phyloP scores from a whole-genome alignment of 2,329 filamentous ascomycete genomes.

The Cladophialophora psammophila region DNA sequence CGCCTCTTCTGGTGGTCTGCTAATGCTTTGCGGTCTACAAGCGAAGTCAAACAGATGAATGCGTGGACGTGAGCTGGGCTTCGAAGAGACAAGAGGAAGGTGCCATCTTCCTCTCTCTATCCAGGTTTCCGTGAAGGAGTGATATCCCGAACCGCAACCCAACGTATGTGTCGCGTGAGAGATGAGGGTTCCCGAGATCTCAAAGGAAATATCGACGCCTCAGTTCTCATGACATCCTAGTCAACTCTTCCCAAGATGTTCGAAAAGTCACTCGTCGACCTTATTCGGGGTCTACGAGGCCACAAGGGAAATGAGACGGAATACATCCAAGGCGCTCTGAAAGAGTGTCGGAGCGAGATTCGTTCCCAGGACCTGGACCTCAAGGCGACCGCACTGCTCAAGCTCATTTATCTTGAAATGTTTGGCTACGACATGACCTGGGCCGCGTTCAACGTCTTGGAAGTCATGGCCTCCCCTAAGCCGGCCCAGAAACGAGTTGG shows the following conservation, averaged over 20 bases:
- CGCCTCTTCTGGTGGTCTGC: not conserved
- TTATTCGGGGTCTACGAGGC: constrained; percentile 93
- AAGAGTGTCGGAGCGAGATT: constrained; percentile 94
- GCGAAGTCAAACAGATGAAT: not conserved
- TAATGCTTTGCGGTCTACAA: not conserved
- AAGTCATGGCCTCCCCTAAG: constrained; percentile 97
- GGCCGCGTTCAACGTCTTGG: constrained; percentile 97
- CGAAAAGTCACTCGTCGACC: constrained; percentile 98
- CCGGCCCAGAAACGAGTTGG: constrained; percentile 95
- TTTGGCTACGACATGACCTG: constrained; percentile 99
- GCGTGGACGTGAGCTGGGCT: not conserved
- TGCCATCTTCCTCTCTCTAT: not conserved
- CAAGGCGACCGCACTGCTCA: constrained; percentile 94
- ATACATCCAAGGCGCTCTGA: constrained; percentile 90
- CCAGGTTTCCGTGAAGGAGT: not conserved
- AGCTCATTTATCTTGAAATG: constrained; percentile 98
- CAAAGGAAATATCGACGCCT: constrained; percentile 3
- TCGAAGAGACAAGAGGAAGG: not conserved
- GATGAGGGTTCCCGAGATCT: constrained; percentile 21
- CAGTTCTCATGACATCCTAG: constrained; percentile 13
- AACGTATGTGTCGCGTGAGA: constrained; percentile 25
- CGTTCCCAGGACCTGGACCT: constrained; percentile 94
- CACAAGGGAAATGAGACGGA: constrained; percentile 95
- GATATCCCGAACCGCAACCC: not conserved
- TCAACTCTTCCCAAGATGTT: constrained; percentile 69